Conservation (phyloP, 2,329 filamentous ascomycete genomes). For the Ceratocystis colombiana region DNA sequence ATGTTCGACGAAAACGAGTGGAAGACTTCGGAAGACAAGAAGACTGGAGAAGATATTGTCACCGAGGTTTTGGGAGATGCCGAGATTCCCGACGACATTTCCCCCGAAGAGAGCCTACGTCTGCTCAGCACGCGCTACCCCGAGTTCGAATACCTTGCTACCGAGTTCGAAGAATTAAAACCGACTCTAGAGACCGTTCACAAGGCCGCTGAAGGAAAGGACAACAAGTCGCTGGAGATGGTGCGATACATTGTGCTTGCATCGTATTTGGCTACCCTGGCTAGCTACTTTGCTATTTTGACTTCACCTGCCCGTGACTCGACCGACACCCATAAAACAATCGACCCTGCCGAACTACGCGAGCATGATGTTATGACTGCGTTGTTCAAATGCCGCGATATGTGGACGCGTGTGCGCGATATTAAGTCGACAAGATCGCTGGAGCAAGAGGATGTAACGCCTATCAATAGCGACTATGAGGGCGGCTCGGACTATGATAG, state of each 20-base stretch:
- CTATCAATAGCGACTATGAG: slow-evolving; percentile 34
- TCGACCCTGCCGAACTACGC: slow-evolving; percentile 68
- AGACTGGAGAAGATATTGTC: slow-evolving; percentile 48
- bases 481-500: slow-evolving; percentile 29
- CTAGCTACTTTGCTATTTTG: slow-evolving; percentile 92
- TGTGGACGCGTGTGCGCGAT: slow-evolving; percentile 67
- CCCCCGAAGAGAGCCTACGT: slow-evolving; percentile 59
- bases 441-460: slow-evolving; percentile 26
- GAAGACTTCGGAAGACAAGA: slow-evolving; percentile 49
- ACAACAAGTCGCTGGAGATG: slow-evolving; percentile 46
- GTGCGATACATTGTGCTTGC: slow-evolving; percentile 72
- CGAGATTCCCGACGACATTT: slow-evolving; percentile 71
- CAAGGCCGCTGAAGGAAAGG: slow-evolving; percentile 45
- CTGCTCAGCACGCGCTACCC: slow-evolving; percentile 76
- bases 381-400: slow-evolving; percentile 64
- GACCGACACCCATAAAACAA: slow-evolving; percentile 44
- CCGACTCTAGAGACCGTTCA: slow-evolving; percentile 51
- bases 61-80: slow-evolving; percentile 79
- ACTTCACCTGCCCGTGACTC: slow-evolving; percentile 62
- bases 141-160: slow-evolving; percentile 77
- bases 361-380: slow-evolving; percentile 88
- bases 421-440: slow-evolving; percentile 42
- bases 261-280: slow-evolving; percentile 75
- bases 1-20: slow-evolving; percentile 86
- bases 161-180: slow-evolving; percentile 67